A percentile compares a stretch with the other conserved stretches of the same genome.
Conservation (phyloP, 352 stramenopile species). For the Phytopythium helicoides region DNA sequence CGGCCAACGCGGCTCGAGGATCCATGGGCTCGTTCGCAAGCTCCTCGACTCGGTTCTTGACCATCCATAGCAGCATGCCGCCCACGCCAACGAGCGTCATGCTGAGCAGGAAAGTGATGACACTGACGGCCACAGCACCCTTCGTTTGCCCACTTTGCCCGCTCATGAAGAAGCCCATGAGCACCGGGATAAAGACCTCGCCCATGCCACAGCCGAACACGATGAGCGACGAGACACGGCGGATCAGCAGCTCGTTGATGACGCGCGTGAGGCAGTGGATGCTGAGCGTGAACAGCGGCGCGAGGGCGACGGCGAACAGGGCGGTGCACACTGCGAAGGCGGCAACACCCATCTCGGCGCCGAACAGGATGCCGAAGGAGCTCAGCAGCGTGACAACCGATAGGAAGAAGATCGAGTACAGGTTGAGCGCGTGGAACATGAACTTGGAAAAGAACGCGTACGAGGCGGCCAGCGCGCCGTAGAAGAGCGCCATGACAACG, state of each 20-base stretch:
- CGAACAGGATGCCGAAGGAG: slow-evolving; percentile 70
- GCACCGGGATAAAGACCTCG: slow-evolving; percentile 79
- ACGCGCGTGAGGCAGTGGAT: slow-evolving; percentile 83
- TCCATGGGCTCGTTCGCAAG: slow-evolving; percentile 32
- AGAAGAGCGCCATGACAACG: slow-evolving; percentile 72
- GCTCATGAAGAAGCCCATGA: slow-evolving; percentile 89
- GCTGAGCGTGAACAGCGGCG: slow-evolving; percentile 77
- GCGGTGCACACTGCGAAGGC: slow-evolving; percentile 55
- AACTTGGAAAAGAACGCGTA: slow-evolving; percentile 75
- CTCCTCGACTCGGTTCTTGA: slow-evolving; percentile 57
- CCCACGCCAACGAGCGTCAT: slow-evolving; percentile 68
- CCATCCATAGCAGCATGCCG: slow-evolving; percentile 68
- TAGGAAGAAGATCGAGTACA: slow-evolving; percentile 76
- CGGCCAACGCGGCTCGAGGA: slow-evolving; percentile 28
- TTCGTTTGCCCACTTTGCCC: slow-evolving; percentile 75
- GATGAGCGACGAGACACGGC: slow-evolving; percentile 78
- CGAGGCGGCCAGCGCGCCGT: slow-evolving; percentile 63
- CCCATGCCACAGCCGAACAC: slow-evolving; percentile 84
- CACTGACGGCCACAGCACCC: slow-evolving; percentile 67
- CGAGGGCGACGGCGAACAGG: slow-evolving; percentile 61
- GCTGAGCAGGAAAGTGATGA: slow-evolving; percentile 77
- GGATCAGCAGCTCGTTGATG: slow-evolving; percentile 78
- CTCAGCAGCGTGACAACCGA: slow-evolving; percentile 59
- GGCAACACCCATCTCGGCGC: slow-evolving; percentile 44
- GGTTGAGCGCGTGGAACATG: slow-evolving; percentile 74